Base-by-base conservation (phyloP, 2,329 filamentous ascomycete species). In the Calonectria hawksworthii region DNA sequence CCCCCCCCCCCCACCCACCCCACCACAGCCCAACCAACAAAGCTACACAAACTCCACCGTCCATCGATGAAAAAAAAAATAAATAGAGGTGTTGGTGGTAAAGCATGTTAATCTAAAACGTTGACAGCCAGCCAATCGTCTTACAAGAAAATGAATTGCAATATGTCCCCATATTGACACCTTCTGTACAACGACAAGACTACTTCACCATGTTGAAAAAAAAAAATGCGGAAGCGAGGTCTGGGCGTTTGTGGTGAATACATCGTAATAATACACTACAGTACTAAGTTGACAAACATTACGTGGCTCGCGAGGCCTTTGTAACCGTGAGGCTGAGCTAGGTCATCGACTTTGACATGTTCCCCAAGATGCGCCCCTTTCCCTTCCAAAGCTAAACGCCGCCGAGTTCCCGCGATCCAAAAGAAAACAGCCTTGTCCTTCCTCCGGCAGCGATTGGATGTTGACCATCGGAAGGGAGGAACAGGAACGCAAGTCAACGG, bases 251-350 rank as follows among this genome's bases (percentile, higher is more conserved):
- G 11, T 23, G 44, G n/a, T 47, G 10, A n/a, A 63, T 63, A 63
- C 41, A 21, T 76, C 59, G 75, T 70, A 74, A 52, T 67, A 61
- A 47, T 63, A 78, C 70, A 77, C 76, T 79, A 79, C 74, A 78
- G 68, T 80, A 80, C 73, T 70, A 73, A 74, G 71, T 79, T 79
- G 70, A 78, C 74, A 80, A 64, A 75, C 76, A 80, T 79, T 80
- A 80, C 77, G 75, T 73, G 76, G 73, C 78, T 78, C 68, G 78
- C 68, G 44, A 72, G 44, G 64, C 52, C 61, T 52, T 76, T 69
- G 54, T 32, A 66, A 75, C 56, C 41, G 63, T 75, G 68, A 65
- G 34, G 63, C 44, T 63, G 61, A 71, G 76, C 72, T 70, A 56
- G 66, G 66, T 64, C 72, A 68, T 69, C 74, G 72, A 76, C 65